These are phyloP conservation scores for Mortierella alpina DNA, from an alignment of 192 early-diverging fungal genomes.

Conservation along the genomic window DNA sequence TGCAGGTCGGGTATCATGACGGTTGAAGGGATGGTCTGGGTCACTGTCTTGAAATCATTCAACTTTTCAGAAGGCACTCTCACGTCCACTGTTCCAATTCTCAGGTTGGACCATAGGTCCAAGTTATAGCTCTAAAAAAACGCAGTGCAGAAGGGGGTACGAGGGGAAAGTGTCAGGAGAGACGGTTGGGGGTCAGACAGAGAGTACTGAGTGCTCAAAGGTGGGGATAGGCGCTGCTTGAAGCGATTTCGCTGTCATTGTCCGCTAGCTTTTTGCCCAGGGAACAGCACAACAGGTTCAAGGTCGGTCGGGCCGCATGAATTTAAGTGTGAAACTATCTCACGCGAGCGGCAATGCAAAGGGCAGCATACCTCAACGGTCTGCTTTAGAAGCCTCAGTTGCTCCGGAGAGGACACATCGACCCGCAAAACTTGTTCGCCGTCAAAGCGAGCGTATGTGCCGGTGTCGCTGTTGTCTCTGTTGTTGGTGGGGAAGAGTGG, in stretches of 20 bases:
- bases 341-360: not conserved
- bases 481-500: not conserved
- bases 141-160: not conserved
- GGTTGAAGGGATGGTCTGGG: constrained; percentile 5
- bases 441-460: constrained; percentile 33
- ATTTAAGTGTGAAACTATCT: not conserved
- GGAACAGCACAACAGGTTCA: constrained; percentile 1
- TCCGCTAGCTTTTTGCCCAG: not conserved
- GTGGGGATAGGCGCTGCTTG: not conserved
- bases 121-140: constrained; percentile 22
- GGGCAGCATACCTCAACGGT: constrained; percentile 22
- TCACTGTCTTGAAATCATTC: constrained; percentile 1
- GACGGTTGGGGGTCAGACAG: constrained; percentile 1
- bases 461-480: not conserved
- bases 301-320: not conserved
- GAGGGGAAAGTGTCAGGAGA: not conserved
- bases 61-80: constrained; percentile 22
- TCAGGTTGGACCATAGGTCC: constrained; percentile 41
- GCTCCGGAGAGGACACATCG: constrained; percentile 20
- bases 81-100: constrained; percentile 45
- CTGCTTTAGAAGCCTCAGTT: constrained; percentile 25
- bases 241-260: not conserved
- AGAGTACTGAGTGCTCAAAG: not conserved
- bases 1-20: constrained; percentile 40
- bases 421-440: constrained; percentile 35